phyloP scores from a whole-genome alignment of 192 early-diverging fungal species.

The Rhizophagus prolifer region DNA sequence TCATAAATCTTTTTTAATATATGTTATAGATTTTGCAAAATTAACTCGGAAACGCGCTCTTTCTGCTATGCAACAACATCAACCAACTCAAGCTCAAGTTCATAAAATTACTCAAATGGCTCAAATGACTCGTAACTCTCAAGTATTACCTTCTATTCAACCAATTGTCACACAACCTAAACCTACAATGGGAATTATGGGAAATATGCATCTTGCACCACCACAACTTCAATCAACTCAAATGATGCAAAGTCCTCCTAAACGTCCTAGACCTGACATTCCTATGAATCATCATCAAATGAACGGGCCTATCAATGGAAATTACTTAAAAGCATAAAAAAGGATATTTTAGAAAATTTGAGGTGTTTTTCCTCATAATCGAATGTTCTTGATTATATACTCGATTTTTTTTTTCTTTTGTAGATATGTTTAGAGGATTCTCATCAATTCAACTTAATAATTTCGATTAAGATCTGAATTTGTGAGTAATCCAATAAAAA shows the following conservation, averaged over 20 bases:
- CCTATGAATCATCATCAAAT: background rate
- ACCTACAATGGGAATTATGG: background rate
- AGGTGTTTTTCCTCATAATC: too few relatives aligned
- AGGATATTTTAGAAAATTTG: too few relatives aligned
- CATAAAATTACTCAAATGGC: too few relatives aligned
- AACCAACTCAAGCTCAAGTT: background rate
- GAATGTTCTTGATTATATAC: too few relatives aligned
- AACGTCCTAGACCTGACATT: background rate
- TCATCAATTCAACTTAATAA: too few relatives aligned
- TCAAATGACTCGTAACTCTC: background rate
- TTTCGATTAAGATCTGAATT: background rate
- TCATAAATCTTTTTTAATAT: too few relatives aligned
- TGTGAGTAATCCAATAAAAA: background rate
- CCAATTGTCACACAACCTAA: background rate
- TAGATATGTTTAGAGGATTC: background rate
- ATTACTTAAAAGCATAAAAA: background rate
- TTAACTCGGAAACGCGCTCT: slow-evolving; percentile 10
- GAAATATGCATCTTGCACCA: background rate
- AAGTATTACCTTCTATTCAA: background rate
- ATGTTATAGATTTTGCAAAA: slow-evolving; percentile 26
- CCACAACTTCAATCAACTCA: background rate
- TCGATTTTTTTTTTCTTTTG: background rate
- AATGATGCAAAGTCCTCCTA: background rate
- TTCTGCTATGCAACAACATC: slow-evolving; percentile 5
- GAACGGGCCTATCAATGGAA: background rate